Evolutionary conservation across 106 monocot species (phyloP), one percentile per base, ranked within the genome.

Genomic region (Vanilla planifolia): DNA sequence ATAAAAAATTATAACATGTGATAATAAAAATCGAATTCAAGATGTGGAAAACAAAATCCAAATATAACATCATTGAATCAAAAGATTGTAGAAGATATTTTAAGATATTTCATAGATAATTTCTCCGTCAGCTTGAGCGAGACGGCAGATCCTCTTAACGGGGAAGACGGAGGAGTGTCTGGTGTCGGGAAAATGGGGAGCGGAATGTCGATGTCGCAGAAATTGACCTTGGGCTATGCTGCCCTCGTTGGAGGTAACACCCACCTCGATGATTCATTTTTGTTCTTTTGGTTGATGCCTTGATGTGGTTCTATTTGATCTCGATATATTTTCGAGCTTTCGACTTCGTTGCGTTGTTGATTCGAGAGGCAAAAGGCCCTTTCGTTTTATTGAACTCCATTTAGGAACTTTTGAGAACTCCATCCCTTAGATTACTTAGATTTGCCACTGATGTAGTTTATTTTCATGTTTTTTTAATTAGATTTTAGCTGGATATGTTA

Each of bases 191-290:
- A 55, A 48, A 48, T 39, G 55, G 36, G 5, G 60, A 34, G 26
- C 43, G 77, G 81, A 46, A 79, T 87, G 79, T 79, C 75, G 41
- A 87, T 87, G 86, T 87, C 86, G 55, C 86, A 87, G 86, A 87
- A 87, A 61, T 57, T 87, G 55, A 87, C 86, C 15, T 64, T 87
- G 16, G 79, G 48, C 16, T 87, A 87, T 33, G 86, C 86, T 14
- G 82, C 78, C 8, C 75, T 87, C 36, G 72, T 87, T 15, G 82
- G 75, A 75, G 82, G 86, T 87, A 69, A 61, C 52, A 35, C 19
- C 7, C 20, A 34, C 35, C 1, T 57, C 35, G n/a, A 8, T 57
- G 14, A 19, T 20, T 34, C 35, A 14, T 57, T 35, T 34, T 5
- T 35, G 13, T 35, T n/a, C 2, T 21, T 57, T 57, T 19, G 19